A percentile compares a stretch with the other conserved stretches of the same genome.
Conservation (phyloP, 2,329 filamentous ascomycete genomes). For the Alternaria dauci region DNA sequence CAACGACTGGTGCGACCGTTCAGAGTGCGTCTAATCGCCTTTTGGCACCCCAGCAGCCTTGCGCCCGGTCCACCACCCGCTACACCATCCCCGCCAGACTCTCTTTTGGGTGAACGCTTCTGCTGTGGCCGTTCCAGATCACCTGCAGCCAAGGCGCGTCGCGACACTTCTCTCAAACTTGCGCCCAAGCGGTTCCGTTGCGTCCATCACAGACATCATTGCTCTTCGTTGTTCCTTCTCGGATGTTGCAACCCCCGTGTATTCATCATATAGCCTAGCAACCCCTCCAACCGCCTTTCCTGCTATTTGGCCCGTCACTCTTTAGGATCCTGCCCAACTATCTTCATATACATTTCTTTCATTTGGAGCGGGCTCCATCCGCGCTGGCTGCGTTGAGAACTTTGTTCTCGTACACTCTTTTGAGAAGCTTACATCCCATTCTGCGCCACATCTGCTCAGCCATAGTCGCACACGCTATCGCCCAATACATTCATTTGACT, state of each 20-base stretch:
- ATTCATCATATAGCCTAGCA: slow-evolving; percentile 48
- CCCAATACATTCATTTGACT: slow-evolving; percentile 49
- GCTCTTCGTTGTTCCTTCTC: slow-evolving; percentile 40
- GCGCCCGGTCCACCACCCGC: slow-evolving; percentile 44
- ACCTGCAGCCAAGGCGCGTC: slow-evolving; percentile 53
- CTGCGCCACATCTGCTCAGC: slow-evolving; percentile 34
- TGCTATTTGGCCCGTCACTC: slow-evolving; percentile 53
- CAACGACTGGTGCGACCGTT: slow-evolving; percentile 33
- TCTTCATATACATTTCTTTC: slow-evolving; percentile 44
- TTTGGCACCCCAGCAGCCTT: slow-evolving; percentile 44
- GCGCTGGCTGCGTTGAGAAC: slow-evolving; percentile 50
- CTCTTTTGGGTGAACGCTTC: slow-evolving; percentile 52
- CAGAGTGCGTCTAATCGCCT: slow-evolving; percentile 41
- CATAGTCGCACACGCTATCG: slow-evolving; percentile 47
- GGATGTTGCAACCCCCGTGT: slow-evolving; percentile 43
- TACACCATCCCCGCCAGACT: slow-evolving; percentile 36
- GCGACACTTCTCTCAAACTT: slow-evolving; percentile 52
- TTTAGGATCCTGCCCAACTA: slow-evolving; percentile 46
- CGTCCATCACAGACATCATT: slow-evolving; percentile 46
- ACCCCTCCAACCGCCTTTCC: slow-evolving; percentile 41
- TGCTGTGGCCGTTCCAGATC: slow-evolving; percentile 52
- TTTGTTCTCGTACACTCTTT: slow-evolving; percentile 53
- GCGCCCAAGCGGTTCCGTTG: slow-evolving; percentile 48
- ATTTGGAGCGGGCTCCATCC: slow-evolving; percentile 51
- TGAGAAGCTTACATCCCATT: slow-evolving; percentile 36